Evolutionary conservation across 805 yeast species (phyloP).

Genomic region (Monosporozyma aerobia): DNA sequence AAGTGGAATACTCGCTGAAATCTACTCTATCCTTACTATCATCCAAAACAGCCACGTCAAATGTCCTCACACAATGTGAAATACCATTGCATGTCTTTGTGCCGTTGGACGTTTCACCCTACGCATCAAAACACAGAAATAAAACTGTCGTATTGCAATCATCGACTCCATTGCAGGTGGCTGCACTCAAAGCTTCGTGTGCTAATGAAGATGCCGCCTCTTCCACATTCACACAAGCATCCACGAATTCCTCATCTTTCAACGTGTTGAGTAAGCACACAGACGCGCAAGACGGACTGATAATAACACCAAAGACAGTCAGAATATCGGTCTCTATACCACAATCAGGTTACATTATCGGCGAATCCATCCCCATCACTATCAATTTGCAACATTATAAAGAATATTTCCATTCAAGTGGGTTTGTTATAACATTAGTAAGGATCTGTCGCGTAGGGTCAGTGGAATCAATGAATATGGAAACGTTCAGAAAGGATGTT

Average conservation of each 20-base stretch:
- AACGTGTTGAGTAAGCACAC: background rate
- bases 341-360: conserved; percentile 64
- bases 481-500: conserved; percentile 71
- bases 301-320: conserved; percentile 20
- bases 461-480: conserved; percentile 42
- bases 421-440: conserved; percentile 69
- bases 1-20: conserved; percentile 51
- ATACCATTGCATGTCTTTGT: conserved; percentile 49
- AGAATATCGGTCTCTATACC: conserved; percentile 40
- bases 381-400: conserved; percentile 61
- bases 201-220: background rate
- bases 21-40: conserved; percentile 8
- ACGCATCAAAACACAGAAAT: conserved; percentile 54
- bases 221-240: conserved; percentile 3
- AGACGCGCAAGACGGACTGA: background rate
- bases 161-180: background rate
- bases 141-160: conserved; percentile 50
- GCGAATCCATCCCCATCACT: conserved; percentile 70
- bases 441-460: conserved; percentile 65
- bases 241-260: background rate
- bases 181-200: no score
- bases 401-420: conserved; percentile 57
- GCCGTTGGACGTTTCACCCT: conserved; percentile 63
- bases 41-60: background rate
- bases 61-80: conserved; percentile 35